Evolutionary conservation across 495 filamentous ascomycete genomes (phyloP).

Genomic region (Oidiodendron maius): DNA sequence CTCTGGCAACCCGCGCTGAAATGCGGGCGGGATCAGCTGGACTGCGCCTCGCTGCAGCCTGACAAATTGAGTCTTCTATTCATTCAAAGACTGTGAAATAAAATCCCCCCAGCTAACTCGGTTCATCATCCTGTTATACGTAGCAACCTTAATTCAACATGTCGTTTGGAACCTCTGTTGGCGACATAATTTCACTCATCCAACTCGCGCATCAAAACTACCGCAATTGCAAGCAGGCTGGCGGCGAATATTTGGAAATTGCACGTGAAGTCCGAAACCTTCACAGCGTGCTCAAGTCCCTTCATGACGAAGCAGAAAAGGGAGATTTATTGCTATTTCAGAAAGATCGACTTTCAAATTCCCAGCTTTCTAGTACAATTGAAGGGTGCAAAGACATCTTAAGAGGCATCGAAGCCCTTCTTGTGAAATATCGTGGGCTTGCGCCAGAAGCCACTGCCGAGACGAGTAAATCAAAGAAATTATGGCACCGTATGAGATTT

Average conservation of each 20-base stretch:
- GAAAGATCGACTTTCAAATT: constrained; percentile 13
- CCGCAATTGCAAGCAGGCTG: constrained; percentile 11
- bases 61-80: no score
- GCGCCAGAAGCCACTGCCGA: not conserved
- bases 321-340: constrained; percentile 38
- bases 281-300: constrained; percentile 35
- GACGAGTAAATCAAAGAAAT: not conserved
- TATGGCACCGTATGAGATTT: constrained; percentile 8
- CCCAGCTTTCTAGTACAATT: constrained; percentile 30
- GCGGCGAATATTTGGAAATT: constrained; percentile 18
- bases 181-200: constrained; percentile 7
- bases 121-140: no score
- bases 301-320: constrained; percentile 38
- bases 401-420: constrained; percentile 15
- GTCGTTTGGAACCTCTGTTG: constrained; percentile 10
- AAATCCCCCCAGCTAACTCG: no score
- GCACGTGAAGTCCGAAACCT: constrained; percentile 32
- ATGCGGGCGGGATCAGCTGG: no score
- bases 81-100: no score
- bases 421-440: constrained; percentile 2
- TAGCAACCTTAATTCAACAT: constrained; percentile 1
- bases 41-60: no score
- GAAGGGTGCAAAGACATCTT: constrained; percentile 41
- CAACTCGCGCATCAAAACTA: constrained; percentile 8
- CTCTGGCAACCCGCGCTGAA: no score